Conservation (phyloP, 2,329 filamentous ascomycete species). For the Chlorencoelia australis region DNA sequence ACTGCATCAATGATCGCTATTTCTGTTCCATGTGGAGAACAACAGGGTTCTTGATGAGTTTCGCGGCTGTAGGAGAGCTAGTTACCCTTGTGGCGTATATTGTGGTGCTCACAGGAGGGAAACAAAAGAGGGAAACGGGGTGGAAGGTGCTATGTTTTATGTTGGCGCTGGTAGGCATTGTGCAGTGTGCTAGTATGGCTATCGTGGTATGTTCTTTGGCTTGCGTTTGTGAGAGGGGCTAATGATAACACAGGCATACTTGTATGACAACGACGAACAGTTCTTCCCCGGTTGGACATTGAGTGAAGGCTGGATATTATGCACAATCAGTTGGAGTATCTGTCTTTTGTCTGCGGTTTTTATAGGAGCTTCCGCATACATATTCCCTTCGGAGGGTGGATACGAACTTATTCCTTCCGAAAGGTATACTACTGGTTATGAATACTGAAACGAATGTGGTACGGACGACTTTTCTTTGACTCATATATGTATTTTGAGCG, state of each 20-base stretch:
- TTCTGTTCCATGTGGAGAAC: slow-evolving; percentile 86
- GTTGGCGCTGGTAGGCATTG: slow-evolving; percentile 52
- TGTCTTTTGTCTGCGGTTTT: slow-evolving; percentile 44
- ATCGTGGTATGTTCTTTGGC: slow-evolving; percentile 59
- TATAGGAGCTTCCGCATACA: slow-evolving; percentile 55
- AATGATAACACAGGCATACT: slow-evolving; percentile 53
- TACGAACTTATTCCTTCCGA: slow-evolving; percentile 63
- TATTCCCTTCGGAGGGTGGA: slow-evolving; percentile 71
- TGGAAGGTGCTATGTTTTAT: slow-evolving; percentile 68
- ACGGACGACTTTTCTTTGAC: neutral
- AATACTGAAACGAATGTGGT: slow-evolving; percentile 1
- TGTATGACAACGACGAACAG: slow-evolving; percentile 73
- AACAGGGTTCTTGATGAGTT: slow-evolving; percentile 78
- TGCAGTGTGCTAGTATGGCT: slow-evolving; percentile 68
- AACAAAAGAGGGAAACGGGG: slow-evolving; percentile 67
- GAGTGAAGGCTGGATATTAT: slow-evolving; percentile 69
- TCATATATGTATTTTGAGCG: neutral
- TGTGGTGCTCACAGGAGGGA: slow-evolving; percentile 68
- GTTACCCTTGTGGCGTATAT: slow-evolving; percentile 71
- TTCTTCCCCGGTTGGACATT: slow-evolving; percentile 78
- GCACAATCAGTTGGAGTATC: slow-evolving; percentile 44
- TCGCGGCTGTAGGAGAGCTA: slow-evolving; percentile 72
- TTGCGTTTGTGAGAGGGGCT: neutral
- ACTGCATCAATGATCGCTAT: slow-evolving; percentile 51
- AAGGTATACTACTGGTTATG: slow-evolving; percentile 16